These are phyloP conservation scores for Boletales sp. DNA, from an alignment of 768 basidiomycete species.

Conservation along the genomic window DNA sequence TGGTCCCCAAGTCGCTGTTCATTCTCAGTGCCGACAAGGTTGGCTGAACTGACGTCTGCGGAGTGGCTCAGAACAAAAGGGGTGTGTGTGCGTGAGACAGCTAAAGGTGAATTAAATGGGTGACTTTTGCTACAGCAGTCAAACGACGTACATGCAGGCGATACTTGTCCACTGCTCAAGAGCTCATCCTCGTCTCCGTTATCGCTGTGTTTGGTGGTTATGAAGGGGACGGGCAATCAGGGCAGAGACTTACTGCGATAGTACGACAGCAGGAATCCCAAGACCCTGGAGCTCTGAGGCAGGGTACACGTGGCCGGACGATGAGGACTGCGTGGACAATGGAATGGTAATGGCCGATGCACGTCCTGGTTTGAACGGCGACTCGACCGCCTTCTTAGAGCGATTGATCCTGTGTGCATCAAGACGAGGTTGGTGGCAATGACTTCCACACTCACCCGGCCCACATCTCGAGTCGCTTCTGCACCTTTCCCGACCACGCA, in stretches of 20 bases:
- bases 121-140: constrained; percentile 2
- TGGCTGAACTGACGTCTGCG: constrained; percentile 25
- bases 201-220: constrained; percentile 10
- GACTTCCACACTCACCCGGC: constrained; percentile 34
- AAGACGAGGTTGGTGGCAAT: constrained; percentile 6
- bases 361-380: constrained; percentile 22
- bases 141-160: constrained; percentile 55
- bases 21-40: constrained; percentile 17
- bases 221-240: neutral
- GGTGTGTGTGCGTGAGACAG: constrained; percentile 21
- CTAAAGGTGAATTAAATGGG: constrained; percentile 20
- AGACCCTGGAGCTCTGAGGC: constrained; percentile 25
- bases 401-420: constrained; percentile 31
- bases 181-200: constrained; percentile 58
- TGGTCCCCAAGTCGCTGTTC: constrained; percentile 11
- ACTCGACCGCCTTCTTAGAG: constrained; percentile 26
- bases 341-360: constrained; percentile 28
- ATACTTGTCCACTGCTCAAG: constrained; percentile 76
- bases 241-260: constrained; percentile 34
- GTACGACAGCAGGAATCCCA: constrained; percentile 37
- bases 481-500: constrained; percentile 40
- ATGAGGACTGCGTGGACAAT: constrained; percentile 34
- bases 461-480: constrained; percentile 49
- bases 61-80: constrained; percentile 28
- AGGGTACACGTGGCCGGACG: constrained; percentile 27